Conservation (phyloP, 2,329 filamentous ascomycete genomes). For the Alternaria metachromatica region DNA sequence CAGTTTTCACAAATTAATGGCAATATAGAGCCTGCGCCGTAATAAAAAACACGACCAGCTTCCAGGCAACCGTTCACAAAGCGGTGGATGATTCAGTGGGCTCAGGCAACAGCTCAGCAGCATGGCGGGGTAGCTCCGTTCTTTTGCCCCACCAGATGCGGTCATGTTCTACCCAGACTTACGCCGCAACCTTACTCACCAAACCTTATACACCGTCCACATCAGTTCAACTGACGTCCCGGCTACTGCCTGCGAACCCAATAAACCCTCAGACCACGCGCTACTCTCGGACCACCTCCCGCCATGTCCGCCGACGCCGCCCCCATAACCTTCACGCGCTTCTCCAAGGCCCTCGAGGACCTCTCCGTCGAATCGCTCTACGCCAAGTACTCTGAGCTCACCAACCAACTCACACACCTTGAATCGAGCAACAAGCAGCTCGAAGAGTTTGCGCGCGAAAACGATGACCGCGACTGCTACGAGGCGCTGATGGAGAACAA, state of each 20-base stretch:
- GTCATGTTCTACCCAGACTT: neutral
- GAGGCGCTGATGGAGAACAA: conserved; percentile 78
- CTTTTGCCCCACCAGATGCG: neutral
- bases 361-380: conserved; percentile 72
- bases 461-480: conserved; percentile 72
- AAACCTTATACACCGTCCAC: neutral
- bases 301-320: conserved; percentile 68
- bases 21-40: too few relatives aligned
- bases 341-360: conserved; percentile 70
- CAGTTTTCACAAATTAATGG: too few relatives aligned
- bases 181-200: neutral
- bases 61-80: neutral
- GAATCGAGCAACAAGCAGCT: conserved; percentile 77
- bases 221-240: neutral
- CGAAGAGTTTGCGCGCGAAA: conserved; percentile 60
- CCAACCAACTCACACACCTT: conserved; percentile 76
- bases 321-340: conserved; percentile 68
- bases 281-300: neutral
- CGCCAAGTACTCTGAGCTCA: conserved; percentile 77
- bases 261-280: neutral
- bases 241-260: neutral
- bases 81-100: neutral
- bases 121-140: neutral
- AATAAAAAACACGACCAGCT: neutral
- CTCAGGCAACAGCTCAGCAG: neutral